A percentile compares a stretch with the other conserved stretches of the same genome.
Conservation (phyloP, 371 early-diverging fungal species). For the Lichtheimia hyalospora region DNA sequence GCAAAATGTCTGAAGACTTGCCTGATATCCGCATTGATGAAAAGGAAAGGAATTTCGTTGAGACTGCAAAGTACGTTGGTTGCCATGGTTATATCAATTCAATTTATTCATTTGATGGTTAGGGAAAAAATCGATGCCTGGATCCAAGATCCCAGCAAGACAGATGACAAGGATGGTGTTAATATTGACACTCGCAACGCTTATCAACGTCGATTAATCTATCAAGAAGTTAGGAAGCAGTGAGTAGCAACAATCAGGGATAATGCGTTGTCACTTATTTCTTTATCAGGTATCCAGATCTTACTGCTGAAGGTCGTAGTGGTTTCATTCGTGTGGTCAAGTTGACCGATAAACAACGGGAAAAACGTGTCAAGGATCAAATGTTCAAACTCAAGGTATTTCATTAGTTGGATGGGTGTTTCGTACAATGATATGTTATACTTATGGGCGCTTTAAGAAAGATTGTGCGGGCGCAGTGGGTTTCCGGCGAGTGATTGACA, state of each 20-base stretch:
- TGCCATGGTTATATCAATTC: background rate
- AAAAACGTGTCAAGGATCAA: constrained; percentile 30
- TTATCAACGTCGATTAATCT: constrained; percentile 64
- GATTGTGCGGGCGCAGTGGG: constrained; percentile 68
- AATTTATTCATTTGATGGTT: background rate
- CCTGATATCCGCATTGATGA: constrained; percentile 66
- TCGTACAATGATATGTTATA: background rate
- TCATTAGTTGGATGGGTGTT: background rate
- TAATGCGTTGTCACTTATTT: too few species aligned
- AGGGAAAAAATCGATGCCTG: constrained; percentile 50
- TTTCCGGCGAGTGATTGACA: constrained; percentile 78
- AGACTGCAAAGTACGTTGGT: constrained; percentile 34
- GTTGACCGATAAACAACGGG: constrained; percentile 39
- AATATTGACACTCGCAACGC: constrained; percentile 53
- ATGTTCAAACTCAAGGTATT: constrained; percentile 6
- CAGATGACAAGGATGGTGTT: constrained; percentile 32
- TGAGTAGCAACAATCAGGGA: constrained; percentile 12
- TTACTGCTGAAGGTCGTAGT: constrained; percentile 49
- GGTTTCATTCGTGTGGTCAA: constrained; percentile 42
- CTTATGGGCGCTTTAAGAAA: constrained; percentile 18
- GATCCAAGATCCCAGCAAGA: constrained; percentile 33
- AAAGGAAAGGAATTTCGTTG: constrained; percentile 54
- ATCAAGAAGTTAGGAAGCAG: constrained; percentile 68
- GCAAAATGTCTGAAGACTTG: constrained; percentile 49
- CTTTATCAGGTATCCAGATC: constrained; percentile 26